Base-by-base conservation (phyloP, 1,284 basidiomycete species). In the Pascua sp. region DNA sequence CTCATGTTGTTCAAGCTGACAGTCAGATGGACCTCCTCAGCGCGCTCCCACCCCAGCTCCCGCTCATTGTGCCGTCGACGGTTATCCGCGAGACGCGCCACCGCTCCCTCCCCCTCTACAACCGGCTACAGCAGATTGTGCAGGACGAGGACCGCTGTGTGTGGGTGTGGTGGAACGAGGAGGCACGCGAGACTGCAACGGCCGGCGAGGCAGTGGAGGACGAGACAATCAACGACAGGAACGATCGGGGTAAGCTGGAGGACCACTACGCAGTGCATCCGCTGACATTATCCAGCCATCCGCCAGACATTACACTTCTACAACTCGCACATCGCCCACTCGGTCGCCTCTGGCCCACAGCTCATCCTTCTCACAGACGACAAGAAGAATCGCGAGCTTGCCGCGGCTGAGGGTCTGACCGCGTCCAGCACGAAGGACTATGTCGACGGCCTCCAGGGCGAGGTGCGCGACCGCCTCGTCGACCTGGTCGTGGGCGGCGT, bases 41-140 rank as follows among this genome's bases (percentile, higher is more conserved):
- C 71, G 88, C 89, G 0, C 78, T 86, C 1, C 90, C 96, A 62
- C 64, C 73, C 4, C 81, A 79, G 0, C 80, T 89, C 0, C 89
- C 90, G 0, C 84, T 96, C 53, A 87, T 99, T 52, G 80, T 98
- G 11, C 83, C 97, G 1, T 96, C 98, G 76, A 99, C 95, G 0
- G 93, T 97, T 1, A 80, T 97, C 49, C 91, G 96, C 65, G 96
- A 99, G 83, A 92, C 97, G 57, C 83, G 95, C 55, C 95, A 98
- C 76, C 85, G 95, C 36, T 94, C 91, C 0, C 78, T 98, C 38
- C 96, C 96, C 1, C 80, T 98, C 15, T 93, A 91, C 78, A 97
- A 95, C 73, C 87, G 92, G 32, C 81, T 97, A 56, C 91, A 90
- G 66, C 85, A 87, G 1, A 80, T 97, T 40, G 81, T 88, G 36